Evolutionary conservation across 768 basidiomycete species (phyloP), one percentile per base, ranked within the genome.

Genomic region (Trametes cinnabarina): DNA sequence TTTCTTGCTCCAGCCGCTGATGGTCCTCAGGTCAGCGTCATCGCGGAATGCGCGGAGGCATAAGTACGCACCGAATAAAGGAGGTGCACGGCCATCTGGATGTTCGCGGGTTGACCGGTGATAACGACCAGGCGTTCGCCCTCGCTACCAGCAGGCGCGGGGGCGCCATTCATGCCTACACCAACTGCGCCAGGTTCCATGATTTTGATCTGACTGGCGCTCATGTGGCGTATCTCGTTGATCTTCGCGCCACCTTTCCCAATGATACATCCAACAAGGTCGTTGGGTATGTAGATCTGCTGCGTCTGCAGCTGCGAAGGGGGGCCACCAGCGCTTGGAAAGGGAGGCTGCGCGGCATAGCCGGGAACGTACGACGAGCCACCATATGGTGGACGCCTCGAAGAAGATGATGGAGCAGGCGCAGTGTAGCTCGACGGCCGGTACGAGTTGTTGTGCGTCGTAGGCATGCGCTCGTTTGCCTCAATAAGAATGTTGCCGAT

Each of bases 161-260:
- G 85, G 19, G 83, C 85, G 15, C 88, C 89, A 55, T 86, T 85
- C 67, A 84, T 72, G 17, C 85, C 84, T 3, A 82, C 81, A 25
- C 83, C 85, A 7, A 80, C 80, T 11, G 92, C 92, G 48, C 94
- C 94, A 32, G 96, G 94, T 66, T 99, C 97, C 88, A 96, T 97
- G 52, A 99, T 98, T 75, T 97, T 94, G 73, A 99, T 98, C 67
- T 94, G 88, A 72, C 94, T 96, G 25, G 89, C 89, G 62, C 92
- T 95, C 84, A 93, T 90, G 63, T 93, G 87, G 64, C 97, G 82
- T 62, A 99, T 97, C 75, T 99, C 97, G 68, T 98, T 98, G 78
- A 99, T 99, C 76, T 98, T 99, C 70, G 88, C 87, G 10, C 97
- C 97, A 19, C 92, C 96, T 73, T 98, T 98, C 41, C 97, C 97